Evolutionary conservation across 768 basidiomycete species (phyloP), one percentile per base, ranked within the genome.

Genomic region (Neoboletus brunneissimus): DNA sequence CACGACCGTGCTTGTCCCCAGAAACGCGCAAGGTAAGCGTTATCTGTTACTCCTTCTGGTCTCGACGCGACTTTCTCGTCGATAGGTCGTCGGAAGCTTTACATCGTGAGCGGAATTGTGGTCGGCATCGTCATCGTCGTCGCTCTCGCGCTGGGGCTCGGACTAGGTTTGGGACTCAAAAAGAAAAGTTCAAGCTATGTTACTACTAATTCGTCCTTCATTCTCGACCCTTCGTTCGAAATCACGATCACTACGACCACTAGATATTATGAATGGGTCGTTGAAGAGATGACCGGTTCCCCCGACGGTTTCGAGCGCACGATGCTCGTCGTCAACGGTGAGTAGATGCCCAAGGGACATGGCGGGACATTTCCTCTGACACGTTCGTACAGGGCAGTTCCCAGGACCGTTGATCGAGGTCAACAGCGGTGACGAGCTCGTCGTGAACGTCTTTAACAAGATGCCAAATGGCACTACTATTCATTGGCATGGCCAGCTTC

Each of bases 311-410:
- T 75, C 34, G 60, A 73, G 44, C 72, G 75, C 43, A 63, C 64
- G 1, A 77, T 80, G 77, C 66, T 80, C 5, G 79, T 79, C 46
- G 79, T 81, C 27, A 81, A 81, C 31, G 76, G 79, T 71, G 53
- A 68, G 60, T 25, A 12, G 11, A 22, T 40, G 16, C n/a, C 12
- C 38, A 38, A 18, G 18, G 18, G 38, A 13, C n/a, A 25, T 42
- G 22, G 1, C 11, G 4, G 11, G 34, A 4, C 22, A 16, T n/a
- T 23, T 43, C n/a, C 15, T 46, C 53, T 55, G 38, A 71, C 18
- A 8, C 1, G 22, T 51, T 42, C 25, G 5, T 25, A 41, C 41
- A 73, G 72, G 67, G 0, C 72, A 74, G 56, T 73, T 74, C 51
- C 72, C 72, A 4, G 73, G 72, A 37, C 72, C 72, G 12, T 41